These are phyloP conservation scores for Chrysochromulina parva DNA, from an alignment of 78 protist species.

Conservation along the genomic window DNA sequence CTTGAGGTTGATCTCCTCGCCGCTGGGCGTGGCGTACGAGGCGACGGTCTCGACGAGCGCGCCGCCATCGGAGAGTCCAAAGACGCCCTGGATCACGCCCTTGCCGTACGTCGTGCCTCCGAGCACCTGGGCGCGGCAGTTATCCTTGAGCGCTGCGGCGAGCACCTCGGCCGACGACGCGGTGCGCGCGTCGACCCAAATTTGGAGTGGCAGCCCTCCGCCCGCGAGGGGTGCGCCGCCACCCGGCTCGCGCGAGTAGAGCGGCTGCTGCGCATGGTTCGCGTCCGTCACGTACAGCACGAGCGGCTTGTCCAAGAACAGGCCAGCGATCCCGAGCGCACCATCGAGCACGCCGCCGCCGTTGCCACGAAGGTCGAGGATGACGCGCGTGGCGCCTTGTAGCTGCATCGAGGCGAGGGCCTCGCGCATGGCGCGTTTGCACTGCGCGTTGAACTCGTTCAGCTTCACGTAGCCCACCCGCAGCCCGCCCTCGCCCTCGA, in stretches of 20 bases:
- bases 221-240: background rate
- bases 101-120: background rate
- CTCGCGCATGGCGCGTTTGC: too few species aligned
- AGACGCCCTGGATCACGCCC: background rate
- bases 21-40: background rate
- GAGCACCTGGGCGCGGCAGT: background rate
- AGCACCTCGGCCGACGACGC: slow-evolving; percentile 1
- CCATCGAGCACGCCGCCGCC: background rate
- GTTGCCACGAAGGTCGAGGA: background rate
- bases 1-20: background rate
- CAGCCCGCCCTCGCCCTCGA: background rate
- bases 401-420: background rate
- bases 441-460: background rate
- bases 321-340: background rate
- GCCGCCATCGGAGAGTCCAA: background rate
- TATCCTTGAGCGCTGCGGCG: background rate
- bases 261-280: background rate
- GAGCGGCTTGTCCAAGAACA: background rate
- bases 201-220: background rate
- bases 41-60: background rate
- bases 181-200: background rate
- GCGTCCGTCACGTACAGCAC: background rate
- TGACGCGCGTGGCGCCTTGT: background rate
- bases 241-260: background rate
- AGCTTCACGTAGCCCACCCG: background rate